phyloP scores from a whole-genome alignment of 2,329 filamentous ascomycete species.

The Chaetomiaceae sp. region DNA sequence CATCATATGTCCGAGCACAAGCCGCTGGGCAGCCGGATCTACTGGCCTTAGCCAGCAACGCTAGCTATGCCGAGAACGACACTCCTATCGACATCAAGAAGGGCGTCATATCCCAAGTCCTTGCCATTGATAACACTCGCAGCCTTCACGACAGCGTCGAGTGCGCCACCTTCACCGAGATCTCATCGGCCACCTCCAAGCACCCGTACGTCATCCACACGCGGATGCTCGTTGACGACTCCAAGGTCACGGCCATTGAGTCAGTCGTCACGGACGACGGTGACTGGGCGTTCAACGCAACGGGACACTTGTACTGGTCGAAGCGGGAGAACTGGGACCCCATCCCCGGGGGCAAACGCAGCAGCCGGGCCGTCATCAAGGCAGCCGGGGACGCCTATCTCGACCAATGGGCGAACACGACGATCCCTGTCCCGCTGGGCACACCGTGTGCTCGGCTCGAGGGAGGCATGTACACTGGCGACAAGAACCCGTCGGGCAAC shows the following conservation, averaged over 20 bases:
- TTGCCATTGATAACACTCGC: slow-evolving; percentile 25
- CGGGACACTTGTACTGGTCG: slow-evolving; percentile 22
- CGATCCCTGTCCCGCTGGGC: slow-evolving; percentile 21
- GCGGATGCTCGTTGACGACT: not conserved
- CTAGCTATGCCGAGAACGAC: slow-evolving; percentile 26
- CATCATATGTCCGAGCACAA: slow-evolving; percentile 23
- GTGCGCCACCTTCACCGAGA: slow-evolving; percentile 21
- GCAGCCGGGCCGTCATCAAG: slow-evolving; percentile 21
- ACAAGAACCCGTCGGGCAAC: slow-evolving; percentile 13
- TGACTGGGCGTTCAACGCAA: slow-evolving; percentile 29
- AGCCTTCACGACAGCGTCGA: slow-evolving; percentile 23
- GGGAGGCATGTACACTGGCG: slow-evolving; percentile 24
- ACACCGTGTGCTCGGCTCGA: slow-evolving; percentile 26
- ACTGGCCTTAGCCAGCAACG: slow-evolving; percentile 13
- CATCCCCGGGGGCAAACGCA: slow-evolving; percentile 21
- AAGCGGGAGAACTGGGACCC: slow-evolving; percentile 22
- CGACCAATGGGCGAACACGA: slow-evolving; percentile 23
- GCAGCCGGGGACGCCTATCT: slow-evolving; percentile 27
- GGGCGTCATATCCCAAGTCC: slow-evolving; percentile 20
- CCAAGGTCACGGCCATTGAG: slow-evolving; percentile 14
- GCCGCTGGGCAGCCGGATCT: slow-evolving; percentile 17
- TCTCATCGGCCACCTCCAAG: slow-evolving; percentile 4
- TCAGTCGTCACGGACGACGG: slow-evolving; percentile 22
- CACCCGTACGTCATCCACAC: slow-evolving; percentile 16
- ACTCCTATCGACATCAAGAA: slow-evolving; percentile 19